Base-by-base conservation (phyloP, 2,329 filamentous ascomycete genomes). In the Colletotrichum gigasporum region DNA sequence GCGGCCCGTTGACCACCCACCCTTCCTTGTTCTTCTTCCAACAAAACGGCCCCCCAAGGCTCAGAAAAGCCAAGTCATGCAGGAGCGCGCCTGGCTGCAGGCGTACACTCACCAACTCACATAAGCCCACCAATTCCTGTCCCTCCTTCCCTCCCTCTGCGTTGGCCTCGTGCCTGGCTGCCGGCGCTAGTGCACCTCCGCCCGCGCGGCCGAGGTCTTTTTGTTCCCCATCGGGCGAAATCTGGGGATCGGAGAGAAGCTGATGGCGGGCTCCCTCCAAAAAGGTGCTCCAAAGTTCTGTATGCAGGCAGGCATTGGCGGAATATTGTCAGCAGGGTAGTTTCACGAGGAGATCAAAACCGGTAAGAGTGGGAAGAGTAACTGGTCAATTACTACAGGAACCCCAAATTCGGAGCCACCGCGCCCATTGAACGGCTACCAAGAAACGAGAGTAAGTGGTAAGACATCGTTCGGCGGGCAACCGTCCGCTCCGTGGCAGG, bases 381-480 rank as follows among this genome's bases (percentile, higher is more conserved):
- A 61, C 48, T 34, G 57, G 20, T 61, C 42, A 42, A 54, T 64
- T 64, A 32, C 12, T 37, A 24, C 44, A 39, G 45, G 28, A 11
- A 28, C 22, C 34, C 18, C 20, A 12, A 11, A 3, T 5, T 3
- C 30, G 42, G n/a, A 18, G 12, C 18, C 18, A 16, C 20, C 14
- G 20, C 42, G 18, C 14, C 30, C 41, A 34, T 50, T 37, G 18
- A 30, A 50, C 22, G n/a, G 45, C 45, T 54, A 54, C 32, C n/a
- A n/a, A 50, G 32, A 42, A 63, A 55, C 48, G 61, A 64, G 60
- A 63, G 60, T 63, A 47, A 30, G 26, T 35, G 41, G 48, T 55
- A 55, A 64, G 56, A 44, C 48, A 45, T 9, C 47, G 11, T 28
- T 52, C 39, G 12, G 24, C 24, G 14, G n/a, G 16, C 9, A 2